A percentile compares a stretch with the other conserved stretches of the same genome.
Evolutionary conservation across 768 basidiomycete species (phyloP).

Genomic region (Piloderma croceum): DNA sequence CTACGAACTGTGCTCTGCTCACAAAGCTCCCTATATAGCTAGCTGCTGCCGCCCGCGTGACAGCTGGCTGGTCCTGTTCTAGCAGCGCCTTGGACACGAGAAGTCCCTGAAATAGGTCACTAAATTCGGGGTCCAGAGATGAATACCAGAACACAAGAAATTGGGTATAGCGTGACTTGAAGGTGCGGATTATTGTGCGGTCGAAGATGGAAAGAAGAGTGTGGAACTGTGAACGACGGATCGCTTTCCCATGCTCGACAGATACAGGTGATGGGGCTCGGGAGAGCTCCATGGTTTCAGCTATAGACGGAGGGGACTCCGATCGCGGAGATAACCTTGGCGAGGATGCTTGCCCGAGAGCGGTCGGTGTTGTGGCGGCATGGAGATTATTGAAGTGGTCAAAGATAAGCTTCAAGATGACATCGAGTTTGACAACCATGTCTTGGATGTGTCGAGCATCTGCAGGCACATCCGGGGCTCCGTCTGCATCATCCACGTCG

Average conservation of each 20-base stretch:
- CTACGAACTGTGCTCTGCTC: slow-evolving; percentile 82
- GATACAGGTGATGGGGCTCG: slow-evolving; percentile 18
- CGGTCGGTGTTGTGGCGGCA: slow-evolving; percentile 19
- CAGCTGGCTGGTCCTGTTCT: slow-evolving; percentile 44
- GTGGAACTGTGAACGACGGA: slow-evolving; percentile 66
- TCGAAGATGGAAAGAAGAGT: slow-evolving; percentile 91
- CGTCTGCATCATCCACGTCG: slow-evolving; percentile 41
- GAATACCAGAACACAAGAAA: slow-evolving; percentile 96
- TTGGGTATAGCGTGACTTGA: slow-evolving; percentile 95
- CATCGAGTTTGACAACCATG: slow-evolving; percentile 90
- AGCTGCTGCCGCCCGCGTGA: slow-evolving; percentile 87
- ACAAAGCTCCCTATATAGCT: slow-evolving; percentile 93
- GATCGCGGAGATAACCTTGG: slow-evolving; percentile 26
- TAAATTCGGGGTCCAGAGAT: slow-evolving; percentile 82
- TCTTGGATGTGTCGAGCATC: slow-evolving; percentile 69
- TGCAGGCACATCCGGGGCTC: slow-evolving; percentile 30
- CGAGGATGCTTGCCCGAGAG: slow-evolving; percentile 17
- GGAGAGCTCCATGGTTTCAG: slow-evolving; percentile 18
- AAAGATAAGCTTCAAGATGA: slow-evolving; percentile 79
- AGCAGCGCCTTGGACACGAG: slow-evolving; percentile 90
- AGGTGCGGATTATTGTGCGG: slow-evolving; percentile 87
- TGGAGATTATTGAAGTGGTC: slow-evolving; percentile 68
- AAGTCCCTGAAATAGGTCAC: slow-evolving; percentile 90
- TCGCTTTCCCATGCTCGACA: slow-evolving; percentile 30
- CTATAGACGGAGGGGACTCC: slow-evolving; percentile 13